Evolutionary conservation across 768 basidiomycete species (phyloP), one percentile per base, ranked within the genome.

Genomic region (Gloeophyllum trabeum): DNA sequence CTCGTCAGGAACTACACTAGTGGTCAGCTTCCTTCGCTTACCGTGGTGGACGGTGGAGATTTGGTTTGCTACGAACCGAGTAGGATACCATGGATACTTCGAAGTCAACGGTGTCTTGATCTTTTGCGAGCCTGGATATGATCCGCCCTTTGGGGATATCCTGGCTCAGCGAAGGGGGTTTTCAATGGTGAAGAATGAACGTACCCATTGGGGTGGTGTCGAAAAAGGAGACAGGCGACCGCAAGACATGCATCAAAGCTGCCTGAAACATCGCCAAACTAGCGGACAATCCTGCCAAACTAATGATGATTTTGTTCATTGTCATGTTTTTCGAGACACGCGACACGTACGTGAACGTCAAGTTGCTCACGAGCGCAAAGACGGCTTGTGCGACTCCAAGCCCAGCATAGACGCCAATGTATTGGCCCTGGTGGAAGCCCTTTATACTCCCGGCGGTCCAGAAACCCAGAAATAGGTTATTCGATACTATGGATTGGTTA

Each of bases 141-240:
- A 79, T 71, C 26, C 77, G 61, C 1, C 78, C 79, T 77, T 10
- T 16, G 28, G 10, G 28, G 28, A 32, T n/a, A n/a, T n/a, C n/a
- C 28, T 10, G 45, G 46, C n/a, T 6, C 16, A 35, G 48, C n/a
- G n/a, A n/a, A 6, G 28, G 44, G n/a, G 42, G n/a, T 16, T 19
- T 7, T n/a, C 12, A 6, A 46, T 32, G 28, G 28, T 32, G 28
- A 35, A 12, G 25, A 34, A 37, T 19, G 40, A 42, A 46, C 60
- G 23, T 50, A 76, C 78, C 77, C 52, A 79, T 69, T 1, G 79
- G 79, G 0, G 81, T 84, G 0, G 80, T 79, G 52, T 87, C 83
- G 51, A 81, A 84, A 61, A 83, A 85, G 3, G 76, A 71, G 0
- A 67, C 55, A 0, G 80, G 76, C 6, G 80, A 80, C 3, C 68